phyloP scores from a whole-genome alignment of 2,329 filamentous ascomycete genomes.

The Pleochaeta shiraiana region DNA sequence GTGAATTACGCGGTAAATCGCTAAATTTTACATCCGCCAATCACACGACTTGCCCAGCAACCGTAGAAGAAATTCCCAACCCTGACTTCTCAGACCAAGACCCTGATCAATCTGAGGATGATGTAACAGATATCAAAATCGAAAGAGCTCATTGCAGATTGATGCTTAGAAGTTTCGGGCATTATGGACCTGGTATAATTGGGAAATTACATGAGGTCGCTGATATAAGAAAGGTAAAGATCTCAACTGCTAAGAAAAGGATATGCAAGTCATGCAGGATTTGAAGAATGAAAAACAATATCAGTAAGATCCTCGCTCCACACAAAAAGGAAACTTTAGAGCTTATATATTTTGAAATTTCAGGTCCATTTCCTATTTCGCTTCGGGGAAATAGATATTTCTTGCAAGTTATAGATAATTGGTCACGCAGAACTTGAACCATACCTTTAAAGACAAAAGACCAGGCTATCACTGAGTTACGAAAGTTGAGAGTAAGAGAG shows the following conservation, averaged over 20 bases:
- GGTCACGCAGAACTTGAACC: background rate
- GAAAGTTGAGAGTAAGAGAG: background rate
- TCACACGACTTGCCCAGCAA: background rate
- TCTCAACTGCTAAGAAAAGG: background rate
- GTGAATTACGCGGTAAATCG: background rate
- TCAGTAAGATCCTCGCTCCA: background rate
- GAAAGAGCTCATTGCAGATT: background rate
- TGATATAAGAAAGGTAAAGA: background rate
- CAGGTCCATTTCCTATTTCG: background rate
- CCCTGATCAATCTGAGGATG: background rate
- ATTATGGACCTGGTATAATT: background rate
- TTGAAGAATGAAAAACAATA: constrained; percentile 3
- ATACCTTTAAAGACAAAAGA: constrained; percentile 1
- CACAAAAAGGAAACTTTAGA: background rate
- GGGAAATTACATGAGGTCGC: background rate
- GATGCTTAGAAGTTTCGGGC: background rate
- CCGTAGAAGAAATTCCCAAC: background rate
- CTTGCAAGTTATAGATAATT: background rate
- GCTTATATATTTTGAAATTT: background rate
- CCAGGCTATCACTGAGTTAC: background rate
- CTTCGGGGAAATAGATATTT: constrained; percentile 1
- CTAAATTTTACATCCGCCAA: background rate
- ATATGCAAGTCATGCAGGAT: background rate
- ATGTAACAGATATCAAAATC: background rate
- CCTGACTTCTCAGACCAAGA: background rate